A percentile compares a stretch with the other conserved stretches of the same genome.
Evolutionary conservation across 1,139 yeast species (phyloP).

Genomic region (Candida sanyaensis): DNA sequence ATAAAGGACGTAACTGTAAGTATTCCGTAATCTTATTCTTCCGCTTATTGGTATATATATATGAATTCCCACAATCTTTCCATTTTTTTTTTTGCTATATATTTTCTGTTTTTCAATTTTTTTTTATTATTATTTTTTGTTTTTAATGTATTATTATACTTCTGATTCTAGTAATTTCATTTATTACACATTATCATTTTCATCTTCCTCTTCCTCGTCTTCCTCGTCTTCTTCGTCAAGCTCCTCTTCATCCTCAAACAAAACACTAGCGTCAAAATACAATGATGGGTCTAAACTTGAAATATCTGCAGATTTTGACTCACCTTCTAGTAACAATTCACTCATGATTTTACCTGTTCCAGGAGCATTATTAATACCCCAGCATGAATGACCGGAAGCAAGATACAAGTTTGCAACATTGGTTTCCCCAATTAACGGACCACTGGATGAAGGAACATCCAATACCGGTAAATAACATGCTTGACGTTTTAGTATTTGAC

Average conservation of each 20-base stretch:
- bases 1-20: conserved; percentile 3
- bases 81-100: background rate
- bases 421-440: conserved; percentile 93
- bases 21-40: conserved; percentile 4
- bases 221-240: conserved; percentile 20
- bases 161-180: background rate
- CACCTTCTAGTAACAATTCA: conserved; percentile 86
- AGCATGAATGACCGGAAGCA: conserved; percentile 95
- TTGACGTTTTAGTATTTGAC: conserved; percentile 80
- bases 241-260: conserved; percentile 45
- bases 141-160: background rate
- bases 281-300: conserved; percentile 81
- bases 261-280: conserved; percentile 74
- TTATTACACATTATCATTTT: conserved; percentile 7
- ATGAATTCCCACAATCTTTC: background rate
- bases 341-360: conserved; percentile 93
- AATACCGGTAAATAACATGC: conserved; percentile 96
- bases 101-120: background rate
- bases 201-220: conserved; percentile 6
- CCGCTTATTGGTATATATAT: background rate
- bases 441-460: conserved; percentile 88
- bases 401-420: conserved; percentile 75
- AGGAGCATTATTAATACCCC: conserved; percentile 99
- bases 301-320: conserved; percentile 73
- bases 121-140: background rate